These are phyloP conservation scores for Mucor plumbeus DNA, from an alignment of 371 early-diverging fungal species.

Conservation along the genomic window DNA sequence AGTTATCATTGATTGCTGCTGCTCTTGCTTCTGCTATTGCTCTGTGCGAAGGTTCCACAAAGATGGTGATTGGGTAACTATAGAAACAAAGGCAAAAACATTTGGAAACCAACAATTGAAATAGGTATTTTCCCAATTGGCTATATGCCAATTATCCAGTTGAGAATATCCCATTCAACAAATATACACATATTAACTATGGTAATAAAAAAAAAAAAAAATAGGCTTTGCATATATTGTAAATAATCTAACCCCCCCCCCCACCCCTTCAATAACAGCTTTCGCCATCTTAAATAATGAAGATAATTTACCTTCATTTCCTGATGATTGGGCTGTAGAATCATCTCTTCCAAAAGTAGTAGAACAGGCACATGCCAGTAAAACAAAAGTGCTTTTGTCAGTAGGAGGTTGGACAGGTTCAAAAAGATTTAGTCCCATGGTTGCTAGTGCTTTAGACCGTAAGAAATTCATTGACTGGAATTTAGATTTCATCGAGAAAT, in stretches of 20 bases:
- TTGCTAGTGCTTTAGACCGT: slow-evolving; percentile 43
- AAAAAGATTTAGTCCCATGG: slow-evolving; percentile 64
- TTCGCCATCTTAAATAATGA: slow-evolving; percentile 45
- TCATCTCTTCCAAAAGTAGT: slow-evolving; percentile 50
- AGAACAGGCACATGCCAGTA: slow-evolving; percentile 52
- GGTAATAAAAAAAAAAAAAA: slow-evolving; percentile 28
- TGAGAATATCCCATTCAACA: slow-evolving; percentile 48
- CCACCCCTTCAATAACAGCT: slow-evolving; percentile 23
- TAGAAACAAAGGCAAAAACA: background rate
- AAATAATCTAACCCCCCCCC: no score
- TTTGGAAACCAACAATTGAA: slow-evolving; percentile 12
- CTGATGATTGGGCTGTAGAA: slow-evolving; percentile 55
- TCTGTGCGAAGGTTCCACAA: slow-evolving; percentile 32
- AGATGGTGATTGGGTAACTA: slow-evolving; percentile 43
- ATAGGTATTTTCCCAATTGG: slow-evolving; percentile 68
- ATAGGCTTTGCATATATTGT: background rate
- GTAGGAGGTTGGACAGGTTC: slow-evolving; percentile 87
- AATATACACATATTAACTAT: slow-evolving; percentile 72
- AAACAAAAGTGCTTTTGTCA: slow-evolving; percentile 72
- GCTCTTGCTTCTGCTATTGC: slow-evolving; percentile 28
- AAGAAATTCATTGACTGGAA: slow-evolving; percentile 65
- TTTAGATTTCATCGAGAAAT: slow-evolving; percentile 47
- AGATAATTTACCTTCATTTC: slow-evolving; percentile 47
- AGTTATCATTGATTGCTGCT: slow-evolving; percentile 28
- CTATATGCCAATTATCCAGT: slow-evolving; percentile 55